phyloP scores from a whole-genome alignment of 495 filamentous ascomycete genomes.

The Friedmanniomyces endolithicus region DNA sequence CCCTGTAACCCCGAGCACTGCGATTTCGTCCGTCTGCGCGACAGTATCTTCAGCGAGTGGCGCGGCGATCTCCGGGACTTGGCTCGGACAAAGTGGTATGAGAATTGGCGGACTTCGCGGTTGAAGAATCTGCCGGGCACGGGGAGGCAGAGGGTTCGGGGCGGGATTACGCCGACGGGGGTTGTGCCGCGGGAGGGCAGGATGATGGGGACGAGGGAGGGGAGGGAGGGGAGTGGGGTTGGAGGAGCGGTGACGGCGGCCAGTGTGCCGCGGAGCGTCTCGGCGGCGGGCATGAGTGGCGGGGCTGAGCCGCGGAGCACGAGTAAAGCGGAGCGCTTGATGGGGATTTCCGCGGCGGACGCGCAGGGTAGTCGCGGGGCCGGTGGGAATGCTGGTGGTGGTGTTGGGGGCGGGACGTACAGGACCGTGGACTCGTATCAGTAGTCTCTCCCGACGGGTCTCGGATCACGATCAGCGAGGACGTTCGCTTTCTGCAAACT shows the following conservation, averaged over 20 bases:
- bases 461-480: no score
- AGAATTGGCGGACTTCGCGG: conserved; percentile 79
- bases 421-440: conserved; percentile 10
- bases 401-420: not conserved
- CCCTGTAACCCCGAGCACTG: conserved; percentile 84
- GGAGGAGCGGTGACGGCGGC: conserved; percentile 1
- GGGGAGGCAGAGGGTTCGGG: conserved; percentile 1
- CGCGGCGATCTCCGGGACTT: conserved; percentile 79
- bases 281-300: not conserved
- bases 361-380: conserved; percentile 2
- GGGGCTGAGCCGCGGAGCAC: not conserved
- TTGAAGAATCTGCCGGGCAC: conserved; percentile 30
- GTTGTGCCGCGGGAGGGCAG: conserved; percentile 16
- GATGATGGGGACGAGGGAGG: conserved; percentile 12
- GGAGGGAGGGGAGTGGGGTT: not conserved
- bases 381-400: no score
- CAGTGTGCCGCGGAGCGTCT: conserved; percentile 3
- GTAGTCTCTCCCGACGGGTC: not conserved
- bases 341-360: conserved; percentile 2
- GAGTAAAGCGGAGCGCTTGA: conserved; percentile 13
- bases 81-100: conserved; percentile 88
- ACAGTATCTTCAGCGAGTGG: conserved; percentile 89
- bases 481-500: no score
- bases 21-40: conserved; percentile 83
- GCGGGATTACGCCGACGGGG: conserved; percentile 16